A percentile compares a stretch with the other conserved stretches of the same genome.
phyloP scores from a whole-genome alignment of 1,139 yeast genomes.

The Geotrichum cucujoidarum region DNA sequence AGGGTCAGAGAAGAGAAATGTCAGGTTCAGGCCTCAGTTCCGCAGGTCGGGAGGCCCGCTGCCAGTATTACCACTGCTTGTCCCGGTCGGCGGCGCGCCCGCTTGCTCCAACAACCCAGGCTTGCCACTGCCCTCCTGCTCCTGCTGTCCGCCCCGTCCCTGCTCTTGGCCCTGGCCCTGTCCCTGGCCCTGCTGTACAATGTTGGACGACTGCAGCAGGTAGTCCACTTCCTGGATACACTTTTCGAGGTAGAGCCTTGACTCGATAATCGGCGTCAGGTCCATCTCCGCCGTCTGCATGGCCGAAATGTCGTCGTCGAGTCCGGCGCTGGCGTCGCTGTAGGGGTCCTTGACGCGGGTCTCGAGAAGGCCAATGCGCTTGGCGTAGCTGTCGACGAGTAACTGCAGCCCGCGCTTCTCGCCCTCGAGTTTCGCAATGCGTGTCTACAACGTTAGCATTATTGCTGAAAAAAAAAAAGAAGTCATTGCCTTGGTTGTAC shows the following conservation, averaged over 20 bases:
- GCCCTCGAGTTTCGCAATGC: slow-evolving; percentile 40
- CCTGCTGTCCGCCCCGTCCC: neutral
- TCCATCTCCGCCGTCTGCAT: slow-evolving; percentile 24
- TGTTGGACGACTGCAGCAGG: slow-evolving; percentile 31
- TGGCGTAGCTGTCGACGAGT: slow-evolving; percentile 29
- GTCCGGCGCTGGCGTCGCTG: slow-evolving; percentile 7
- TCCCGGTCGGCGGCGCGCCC: too few species aligned
- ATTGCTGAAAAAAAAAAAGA: neutral
- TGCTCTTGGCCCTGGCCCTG: neutral
- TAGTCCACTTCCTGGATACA: slow-evolving; percentile 37
- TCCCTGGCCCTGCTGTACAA: slow-evolving; percentile 8
- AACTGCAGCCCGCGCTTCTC: slow-evolving; percentile 37
- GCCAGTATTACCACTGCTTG: too few species aligned
- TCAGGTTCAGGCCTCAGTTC: too few species aligned
- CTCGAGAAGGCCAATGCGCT: slow-evolving; percentile 32
- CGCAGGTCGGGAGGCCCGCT: too few species aligned
- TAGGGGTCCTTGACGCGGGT: slow-evolving; percentile 15
- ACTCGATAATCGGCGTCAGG: slow-evolving; percentile 30
- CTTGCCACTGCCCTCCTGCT: too few species aligned
- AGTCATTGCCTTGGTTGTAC: slow-evolving; percentile 18
- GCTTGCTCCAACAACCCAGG: too few species aligned
- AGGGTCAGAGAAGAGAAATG: too few species aligned
- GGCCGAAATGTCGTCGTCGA: slow-evolving; percentile 12
- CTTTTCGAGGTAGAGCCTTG: slow-evolving; percentile 34
- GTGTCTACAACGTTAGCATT: slow-evolving; percentile 26